These are phyloP conservation scores for Ophiosphaerella korrae DNA, from an alignment of 2,329 filamentous ascomycete species.

Conservation along the genomic window DNA sequence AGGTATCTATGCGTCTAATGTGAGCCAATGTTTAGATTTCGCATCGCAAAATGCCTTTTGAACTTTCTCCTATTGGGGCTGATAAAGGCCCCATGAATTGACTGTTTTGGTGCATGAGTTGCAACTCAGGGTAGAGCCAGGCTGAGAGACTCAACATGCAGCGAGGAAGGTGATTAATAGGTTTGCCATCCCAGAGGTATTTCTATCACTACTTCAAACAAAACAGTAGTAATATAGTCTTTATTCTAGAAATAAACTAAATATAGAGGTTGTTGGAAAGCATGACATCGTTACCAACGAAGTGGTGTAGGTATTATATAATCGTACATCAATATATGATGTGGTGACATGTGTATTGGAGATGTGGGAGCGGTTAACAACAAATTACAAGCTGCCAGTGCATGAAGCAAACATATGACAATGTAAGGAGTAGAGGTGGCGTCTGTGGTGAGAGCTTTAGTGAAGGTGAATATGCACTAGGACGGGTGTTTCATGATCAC, in stretches of 20 bases:
- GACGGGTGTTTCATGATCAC: too few relatives aligned
- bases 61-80: too few relatives aligned
- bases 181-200: slow-evolving; percentile 4
- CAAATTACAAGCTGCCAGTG: not conserved
- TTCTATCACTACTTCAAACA: not conserved
- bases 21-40: slow-evolving; percentile 5
- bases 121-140: not conserved
- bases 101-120: not conserved
- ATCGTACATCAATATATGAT: not conserved
- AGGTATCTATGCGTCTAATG: slow-evolving; percentile 6
- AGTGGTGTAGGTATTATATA: slow-evolving; percentile 10
- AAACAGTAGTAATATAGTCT: slow-evolving; percentile 11
- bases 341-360: not conserved
- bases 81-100: too few relatives aligned
- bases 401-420: too few relatives aligned
- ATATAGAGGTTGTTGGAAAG: slow-evolving; percentile 6
- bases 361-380: not conserved
- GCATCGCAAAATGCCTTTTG: not conserved
- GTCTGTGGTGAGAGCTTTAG: too few relatives aligned
- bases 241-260: not conserved
- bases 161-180: not conserved
- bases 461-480: too few relatives aligned
- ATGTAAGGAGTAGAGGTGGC: too few relatives aligned
- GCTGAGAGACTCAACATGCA: not conserved
- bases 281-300: slow-evolving; percentile 5